Base-by-base conservation (phyloP, 768 basidiomycete species). In the Dentipellis sp. region DNA sequence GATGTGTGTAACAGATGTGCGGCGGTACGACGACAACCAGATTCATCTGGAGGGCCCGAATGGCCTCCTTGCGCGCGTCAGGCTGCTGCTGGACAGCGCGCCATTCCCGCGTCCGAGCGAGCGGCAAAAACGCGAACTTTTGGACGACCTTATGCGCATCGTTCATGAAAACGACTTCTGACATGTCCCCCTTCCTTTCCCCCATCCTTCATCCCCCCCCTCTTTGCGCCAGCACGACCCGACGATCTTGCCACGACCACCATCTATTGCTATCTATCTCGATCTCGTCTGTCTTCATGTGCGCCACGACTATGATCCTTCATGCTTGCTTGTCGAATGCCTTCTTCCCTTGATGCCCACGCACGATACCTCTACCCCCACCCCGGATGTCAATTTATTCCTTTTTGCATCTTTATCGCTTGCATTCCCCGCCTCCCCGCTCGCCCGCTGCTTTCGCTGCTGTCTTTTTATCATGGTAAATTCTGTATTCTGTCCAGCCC, bases 31-130 rank as follows among this genome's bases (percentile, higher is more conserved):
- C 66, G 83, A 82, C 17, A 79, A 84, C 58, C 74, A 80, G 45
- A 89, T 91, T 49, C 83, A 86, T 3, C 81, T 90, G 51, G 85
- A 90, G 56, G 88, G 88, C 14, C 80, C 86, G 10, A 75, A 72
- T 35, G 88, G 88, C 19, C 81, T 91, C 42, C 73, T 88, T n/a
- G 65, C 74, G 23, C 80, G 78, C 45, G 82, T 88, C 6, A 80
- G 82, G 62, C 74, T 75, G 47, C 73, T 91, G 38, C 74, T 91
- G 53, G 72, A 72, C 50, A 71, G 72, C 46, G 54, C 59, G 29
- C 72, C 82, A 5, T 73, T 75, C 21, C 60, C 47, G 12, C 69
- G 71, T 57, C 67, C 86, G 52, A 66, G 65, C 58, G 50, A 70
- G 72, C 42, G 76, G 78, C 52, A 77, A 69, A 58, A 80, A 16